Evolutionary conservation across 306 rosid species (phyloP).

Genomic region (Trifolium pratense): DNA sequence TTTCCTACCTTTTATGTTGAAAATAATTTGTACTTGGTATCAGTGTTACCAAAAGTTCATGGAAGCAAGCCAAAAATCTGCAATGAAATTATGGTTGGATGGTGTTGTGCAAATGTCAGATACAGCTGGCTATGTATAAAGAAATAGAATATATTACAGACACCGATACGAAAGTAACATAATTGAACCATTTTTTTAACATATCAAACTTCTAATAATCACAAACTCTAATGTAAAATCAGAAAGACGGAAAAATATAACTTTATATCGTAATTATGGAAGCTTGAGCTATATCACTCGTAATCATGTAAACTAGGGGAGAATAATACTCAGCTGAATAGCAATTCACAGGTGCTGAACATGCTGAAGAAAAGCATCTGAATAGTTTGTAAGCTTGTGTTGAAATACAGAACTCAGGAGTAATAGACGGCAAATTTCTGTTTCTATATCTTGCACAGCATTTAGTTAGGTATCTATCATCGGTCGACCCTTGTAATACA

Average conservation of each 20-base stretch:
- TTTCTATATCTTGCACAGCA: neutral
- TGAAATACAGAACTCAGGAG: neutral
- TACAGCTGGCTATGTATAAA: constrained; percentile 8
- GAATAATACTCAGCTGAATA: neutral
- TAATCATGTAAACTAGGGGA: neutral
- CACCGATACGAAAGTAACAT: neutral
- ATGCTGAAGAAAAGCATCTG: neutral
- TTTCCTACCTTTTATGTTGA: constrained; percentile 27
- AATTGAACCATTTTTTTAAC: constrained; percentile 9
- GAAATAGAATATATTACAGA: neutral
- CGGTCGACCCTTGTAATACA: neutral
- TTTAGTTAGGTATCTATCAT: neutral
- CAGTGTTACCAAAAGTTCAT: neutral
- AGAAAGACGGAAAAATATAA: neutral
- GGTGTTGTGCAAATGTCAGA: constrained; percentile 12
- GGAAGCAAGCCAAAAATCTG: neutral
- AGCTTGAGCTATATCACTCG: neutral
- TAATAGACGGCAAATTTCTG: neutral
- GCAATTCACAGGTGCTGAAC: neutral
- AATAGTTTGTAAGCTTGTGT: neutral
- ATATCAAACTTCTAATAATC: constrained; percentile 8
- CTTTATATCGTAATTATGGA: neutral
- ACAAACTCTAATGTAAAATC: neutral
- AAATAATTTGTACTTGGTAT: constrained; percentile 1
- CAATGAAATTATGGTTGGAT: constrained; percentile 8